phyloP scores from a whole-genome alignment of 2,329 filamentous ascomycete species.

The Chaetomium strumarium region DNA sequence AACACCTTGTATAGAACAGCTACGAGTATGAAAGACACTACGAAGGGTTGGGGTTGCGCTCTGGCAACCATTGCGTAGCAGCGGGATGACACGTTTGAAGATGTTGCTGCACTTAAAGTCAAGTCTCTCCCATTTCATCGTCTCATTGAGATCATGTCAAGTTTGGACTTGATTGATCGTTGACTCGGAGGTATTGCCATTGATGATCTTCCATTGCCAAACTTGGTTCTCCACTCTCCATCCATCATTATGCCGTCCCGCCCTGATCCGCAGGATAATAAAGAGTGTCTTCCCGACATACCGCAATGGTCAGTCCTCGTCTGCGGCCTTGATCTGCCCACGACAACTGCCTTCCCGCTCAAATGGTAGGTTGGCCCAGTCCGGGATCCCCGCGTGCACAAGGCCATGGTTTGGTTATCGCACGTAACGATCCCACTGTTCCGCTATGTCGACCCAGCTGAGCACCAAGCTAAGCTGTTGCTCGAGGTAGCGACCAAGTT shows the following conservation, averaged over 20 bases:
- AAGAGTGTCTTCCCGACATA: not conserved
- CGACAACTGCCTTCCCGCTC: not conserved
- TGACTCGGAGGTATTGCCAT: not conserved
- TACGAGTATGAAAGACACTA: too few species aligned
- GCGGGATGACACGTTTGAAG: conserved; percentile 2
- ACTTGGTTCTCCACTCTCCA: not conserved
- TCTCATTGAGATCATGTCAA: not conserved
- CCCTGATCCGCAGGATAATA: not conserved
- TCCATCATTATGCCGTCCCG: not conserved
- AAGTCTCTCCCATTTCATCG: not conserved
- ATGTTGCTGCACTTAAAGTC: not conserved
- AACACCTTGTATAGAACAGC: too few species aligned
- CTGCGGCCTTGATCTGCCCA: not conserved
- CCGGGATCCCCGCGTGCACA: not conserved
- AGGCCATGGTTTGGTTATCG: not conserved
- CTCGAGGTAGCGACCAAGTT: conserved; percentile 18
- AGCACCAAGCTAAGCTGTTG: not conserved
- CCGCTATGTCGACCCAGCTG: not conserved
- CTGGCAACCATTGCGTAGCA: not conserved
- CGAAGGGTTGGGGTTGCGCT: too few species aligned
- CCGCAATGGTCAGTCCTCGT: not conserved
- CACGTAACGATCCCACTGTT: not conserved
- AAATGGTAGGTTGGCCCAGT: not conserved
- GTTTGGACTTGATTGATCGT: too few species aligned
- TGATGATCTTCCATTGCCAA: not conserved